Evolutionary conservation across 2,329 filamentous ascomycete genomes (phyloP).

Genomic region (Trichoderma sp.): DNA sequence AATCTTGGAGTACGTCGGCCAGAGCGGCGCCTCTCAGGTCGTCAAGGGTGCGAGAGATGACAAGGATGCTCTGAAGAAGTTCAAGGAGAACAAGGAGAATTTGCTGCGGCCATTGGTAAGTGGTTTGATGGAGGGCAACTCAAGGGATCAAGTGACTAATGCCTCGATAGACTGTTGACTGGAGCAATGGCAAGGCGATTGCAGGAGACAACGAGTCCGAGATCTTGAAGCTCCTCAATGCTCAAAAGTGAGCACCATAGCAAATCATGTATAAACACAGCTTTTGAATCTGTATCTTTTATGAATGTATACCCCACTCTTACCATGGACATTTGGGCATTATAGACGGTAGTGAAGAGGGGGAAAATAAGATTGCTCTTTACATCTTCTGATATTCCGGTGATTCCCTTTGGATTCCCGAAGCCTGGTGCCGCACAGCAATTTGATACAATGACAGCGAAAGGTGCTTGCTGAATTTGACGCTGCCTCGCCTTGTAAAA

Average conservation of each 20-base stretch:
- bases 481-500: neutral
- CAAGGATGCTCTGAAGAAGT: constrained; percentile 74
- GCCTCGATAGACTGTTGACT: constrained; percentile 67
- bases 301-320: constrained; percentile 20
- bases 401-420: neutral
- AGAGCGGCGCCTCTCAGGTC: constrained; percentile 56
- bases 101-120: constrained; percentile 78
- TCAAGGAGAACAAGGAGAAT: constrained; percentile 64
- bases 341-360: constrained; percentile 16
- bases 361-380: neutral
- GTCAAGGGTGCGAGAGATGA: constrained; percentile 71
- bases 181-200: constrained; percentile 84
- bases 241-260: constrained; percentile 39
- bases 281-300: constrained; percentile 1
- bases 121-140: constrained; percentile 23
- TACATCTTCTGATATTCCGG: neutral
- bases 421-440: neutral
- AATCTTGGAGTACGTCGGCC: constrained; percentile 79
- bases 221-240: constrained; percentile 76
- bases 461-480: neutral
- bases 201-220: constrained; percentile 80
- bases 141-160: neutral
- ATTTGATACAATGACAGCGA: too few species aligned
- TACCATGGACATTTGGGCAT: neutral
- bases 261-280: constrained; percentile 22